Base-by-base conservation (phyloP, 495 filamentous ascomycete genomes). In the Aspergillus nidulans region DNA sequence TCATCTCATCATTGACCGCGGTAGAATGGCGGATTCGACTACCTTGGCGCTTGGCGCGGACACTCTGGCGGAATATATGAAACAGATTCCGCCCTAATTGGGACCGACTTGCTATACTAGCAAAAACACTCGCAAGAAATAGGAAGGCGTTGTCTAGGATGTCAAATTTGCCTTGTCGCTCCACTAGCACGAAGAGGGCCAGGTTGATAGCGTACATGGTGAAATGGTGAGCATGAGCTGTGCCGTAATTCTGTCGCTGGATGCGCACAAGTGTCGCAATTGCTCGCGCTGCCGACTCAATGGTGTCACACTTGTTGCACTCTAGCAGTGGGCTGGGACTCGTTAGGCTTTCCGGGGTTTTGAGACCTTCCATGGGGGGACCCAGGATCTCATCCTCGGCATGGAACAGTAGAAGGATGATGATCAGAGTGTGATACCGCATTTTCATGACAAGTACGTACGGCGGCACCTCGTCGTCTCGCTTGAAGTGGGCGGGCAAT, bases 201-300 rank as follows among this genome's bases (percentile, higher is more conserved):
- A 77, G 63, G 30, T 73, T 77, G 49, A 77, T 71, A 1, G 73
- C 72, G 43, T 74, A 77, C 55, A 77, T 60, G 12, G 73, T 68
- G 41, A 74, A 77, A 19, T 71, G 65, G 54, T 77, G 75, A 6
- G 71, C 70, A 23, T 72, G 69, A 23, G 57, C 70, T 42, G 76
- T 54, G 8, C 73, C 71, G 47, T 65, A 75, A 36, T 76, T 69
- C 9, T 64, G 62, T 3, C 68, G 64, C 25, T 75, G 68, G 1
- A 71, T 57, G 18, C 63, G 65, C 1, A 67, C 59, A 1, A 77
- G 65, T 9, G 49, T 48, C 5, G 71, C 64, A 7, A 77, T 77
- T 1, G 54, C 56, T 3, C 65, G 69, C 0, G 75, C 72, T 0
- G 70, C 68, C 3, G 55, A 57, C 23, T 63, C 62, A 1, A 63